Evolutionary conservation across 164 flowering plant genomes (phyloP).

Genomic region (Aristolochia fimbriata): DNA sequence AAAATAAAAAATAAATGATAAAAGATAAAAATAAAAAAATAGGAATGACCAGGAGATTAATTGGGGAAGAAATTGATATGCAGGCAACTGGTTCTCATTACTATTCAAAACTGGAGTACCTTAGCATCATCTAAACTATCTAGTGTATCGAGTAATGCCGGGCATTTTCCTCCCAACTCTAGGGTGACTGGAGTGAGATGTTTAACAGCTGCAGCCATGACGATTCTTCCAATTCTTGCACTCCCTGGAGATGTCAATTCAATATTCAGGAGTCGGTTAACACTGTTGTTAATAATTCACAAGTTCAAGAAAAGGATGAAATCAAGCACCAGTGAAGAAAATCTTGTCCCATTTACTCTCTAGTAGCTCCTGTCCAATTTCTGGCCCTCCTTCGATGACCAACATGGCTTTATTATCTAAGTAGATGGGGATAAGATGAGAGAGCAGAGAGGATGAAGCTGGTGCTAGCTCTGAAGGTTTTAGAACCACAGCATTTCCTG

Average conservation of each 20-base stretch:
- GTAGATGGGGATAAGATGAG: conserved; percentile 44
- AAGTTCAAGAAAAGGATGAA: not conserved
- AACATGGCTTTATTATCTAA: conserved; percentile 51
- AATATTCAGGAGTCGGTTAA: not conserved
- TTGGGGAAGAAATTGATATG: not conserved
- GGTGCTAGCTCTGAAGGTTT: conserved; percentile 86
- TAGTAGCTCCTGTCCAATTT: conserved; percentile 31
- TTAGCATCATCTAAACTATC: not conserved
- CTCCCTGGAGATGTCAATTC: conserved; percentile 40
- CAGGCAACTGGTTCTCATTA: not conserved
- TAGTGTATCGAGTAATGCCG: conserved; percentile 36
- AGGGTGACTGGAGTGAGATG: conserved; percentile 84
- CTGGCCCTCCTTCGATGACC: conserved; percentile 56
- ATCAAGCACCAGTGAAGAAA: conserved; percentile 68
- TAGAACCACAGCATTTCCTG: conserved; percentile 66
- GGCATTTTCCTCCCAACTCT: conserved; percentile 94
- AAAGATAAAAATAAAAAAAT: too few relatives aligned
- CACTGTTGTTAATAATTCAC: too few relatives aligned
- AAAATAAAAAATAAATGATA: too few relatives aligned
- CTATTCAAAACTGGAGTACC: not conserved
- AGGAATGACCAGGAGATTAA: not conserved
- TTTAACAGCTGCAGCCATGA: conserved; percentile 79
- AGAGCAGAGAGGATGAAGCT: conserved; percentile 51
- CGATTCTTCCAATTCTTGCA: conserved; percentile 46
- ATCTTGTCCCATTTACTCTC: conserved; percentile 85